Conservation (phyloP, 371 early-diverging fungal genomes). For the Mucor sp. region DNA sequence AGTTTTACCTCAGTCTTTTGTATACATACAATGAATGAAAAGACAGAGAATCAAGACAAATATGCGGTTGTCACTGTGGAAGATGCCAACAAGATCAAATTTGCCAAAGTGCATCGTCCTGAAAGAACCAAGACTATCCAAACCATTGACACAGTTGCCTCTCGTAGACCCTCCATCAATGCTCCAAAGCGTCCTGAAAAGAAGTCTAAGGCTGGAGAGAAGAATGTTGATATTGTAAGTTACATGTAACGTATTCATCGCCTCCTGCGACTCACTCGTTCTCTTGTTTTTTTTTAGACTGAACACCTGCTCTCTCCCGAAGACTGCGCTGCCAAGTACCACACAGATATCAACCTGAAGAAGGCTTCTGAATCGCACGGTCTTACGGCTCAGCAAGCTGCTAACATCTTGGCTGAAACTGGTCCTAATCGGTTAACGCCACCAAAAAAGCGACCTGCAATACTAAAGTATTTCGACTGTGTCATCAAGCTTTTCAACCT, state of each 20-base stretch:
- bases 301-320: slow-evolving; percentile 81
- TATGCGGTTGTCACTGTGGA: slow-evolving; percentile 6
- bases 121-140: slow-evolving; percentile 31
- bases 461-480: slow-evolving; percentile 75
- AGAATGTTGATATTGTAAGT: slow-evolving; percentile 45
- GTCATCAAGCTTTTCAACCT: slow-evolving; percentile 83
- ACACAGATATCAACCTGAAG: slow-evolving; percentile 52
- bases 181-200: slow-evolving; percentile 27
- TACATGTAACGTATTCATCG: background rate
- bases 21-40: slow-evolving; percentile 6
- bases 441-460: slow-evolving; percentile 76
- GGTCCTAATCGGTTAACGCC: slow-evolving; percentile 90
- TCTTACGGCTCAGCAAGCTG: slow-evolving; percentile 65
- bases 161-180: slow-evolving; percentile 35
- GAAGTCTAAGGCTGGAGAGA: slow-evolving; percentile 15
- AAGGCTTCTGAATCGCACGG: slow-evolving; percentile 74
- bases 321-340: slow-evolving; percentile 64
- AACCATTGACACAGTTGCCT: slow-evolving; percentile 24
- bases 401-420: slow-evolving; percentile 58
- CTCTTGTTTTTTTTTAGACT: slow-evolving; percentile 14
- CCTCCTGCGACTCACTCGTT: background rate
- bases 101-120: slow-evolving; percentile 29
- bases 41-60: slow-evolving; percentile 12
- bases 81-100: slow-evolving; percentile 27
- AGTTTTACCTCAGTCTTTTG: background rate